Conservation (phyloP, 208 protist genomes). For the Trypanosoma melophagium region DNA sequence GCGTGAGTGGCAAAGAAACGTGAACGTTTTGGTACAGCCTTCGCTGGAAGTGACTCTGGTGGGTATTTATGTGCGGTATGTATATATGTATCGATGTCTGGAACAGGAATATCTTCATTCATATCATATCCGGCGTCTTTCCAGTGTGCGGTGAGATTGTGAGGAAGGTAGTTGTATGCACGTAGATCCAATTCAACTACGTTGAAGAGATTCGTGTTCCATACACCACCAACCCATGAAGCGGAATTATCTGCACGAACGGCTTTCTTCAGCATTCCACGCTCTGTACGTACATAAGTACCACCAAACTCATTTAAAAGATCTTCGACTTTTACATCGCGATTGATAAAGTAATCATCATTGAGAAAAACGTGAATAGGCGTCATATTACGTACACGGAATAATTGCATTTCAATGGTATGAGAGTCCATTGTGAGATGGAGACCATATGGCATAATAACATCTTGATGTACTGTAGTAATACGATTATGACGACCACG, state of each 20-base stretch:
- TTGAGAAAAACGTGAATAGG: constrained; percentile 68
- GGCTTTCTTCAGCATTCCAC: constrained; percentile 14
- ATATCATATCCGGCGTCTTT: constrained; percentile 5
- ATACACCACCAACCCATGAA: constrained; percentile 40
- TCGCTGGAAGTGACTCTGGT: constrained; percentile 3
- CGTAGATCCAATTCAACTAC: constrained; percentile 37
- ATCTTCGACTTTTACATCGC: constrained; percentile 49
- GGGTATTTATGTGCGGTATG: not conserved
- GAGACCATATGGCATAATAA: constrained; percentile 51
- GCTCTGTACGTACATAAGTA: constrained; percentile 56
- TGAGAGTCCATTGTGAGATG: constrained; percentile 58
- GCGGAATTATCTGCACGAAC: not conserved
- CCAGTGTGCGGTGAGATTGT: constrained; percentile 22
- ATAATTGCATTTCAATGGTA: constrained; percentile 61
- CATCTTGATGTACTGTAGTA: constrained; percentile 68
- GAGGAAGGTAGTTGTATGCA: constrained; percentile 34
- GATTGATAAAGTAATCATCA: constrained; percentile 79
- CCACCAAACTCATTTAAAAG: constrained; percentile 64
- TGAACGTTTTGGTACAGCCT: constrained; percentile 12
- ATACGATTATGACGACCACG: constrained; percentile 49
- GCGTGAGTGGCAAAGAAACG: constrained; percentile 58
- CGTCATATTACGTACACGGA: constrained; percentile 50
- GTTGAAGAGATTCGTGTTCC: constrained; percentile 44
- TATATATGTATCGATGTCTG: constrained; percentile 15
- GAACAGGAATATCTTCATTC: constrained; percentile 29